These are phyloP conservation scores for Phytophthora uliginosa DNA, from an alignment of 352 stramenopile species.

Conservation along the genomic window DNA sequence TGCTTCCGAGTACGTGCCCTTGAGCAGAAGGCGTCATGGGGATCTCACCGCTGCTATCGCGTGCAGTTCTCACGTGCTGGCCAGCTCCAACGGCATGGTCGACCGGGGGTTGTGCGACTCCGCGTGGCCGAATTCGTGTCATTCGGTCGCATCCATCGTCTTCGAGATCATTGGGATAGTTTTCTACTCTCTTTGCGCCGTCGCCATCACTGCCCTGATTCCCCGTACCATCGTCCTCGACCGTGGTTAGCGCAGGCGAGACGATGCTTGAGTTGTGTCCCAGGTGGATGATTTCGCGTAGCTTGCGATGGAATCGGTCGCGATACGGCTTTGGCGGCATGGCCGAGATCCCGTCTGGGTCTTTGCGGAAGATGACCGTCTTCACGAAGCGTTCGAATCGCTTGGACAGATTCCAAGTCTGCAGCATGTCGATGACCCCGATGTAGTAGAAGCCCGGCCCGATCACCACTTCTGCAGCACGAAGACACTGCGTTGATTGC, in stretches of 20 bases:
- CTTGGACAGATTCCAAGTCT: slow-evolving; percentile 84
- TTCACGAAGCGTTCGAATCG: slow-evolving; percentile 84
- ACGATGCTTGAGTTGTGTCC: slow-evolving; percentile 54
- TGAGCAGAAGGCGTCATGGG: slow-evolving; percentile 31
- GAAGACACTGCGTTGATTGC: slow-evolving; percentile 72
- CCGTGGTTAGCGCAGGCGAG: slow-evolving; percentile 16
- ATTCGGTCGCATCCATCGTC: slow-evolving; percentile 37
- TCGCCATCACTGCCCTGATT: not conserved
- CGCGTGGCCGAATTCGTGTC: slow-evolving; percentile 33
- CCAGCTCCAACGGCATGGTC: not conserved
- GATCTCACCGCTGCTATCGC: slow-evolving; percentile 17
- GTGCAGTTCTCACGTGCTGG: not conserved
- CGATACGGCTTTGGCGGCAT: slow-evolving; percentile 78
- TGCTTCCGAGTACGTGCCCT: slow-evolving; percentile 26
- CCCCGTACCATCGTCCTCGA: slow-evolving; percentile 1
- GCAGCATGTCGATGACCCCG: slow-evolving; percentile 89
- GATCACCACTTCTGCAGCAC: slow-evolving; percentile 81
- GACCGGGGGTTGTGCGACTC: slow-evolving; percentile 19
- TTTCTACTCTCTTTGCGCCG: slow-evolving; percentile 8
- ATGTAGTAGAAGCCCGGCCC: slow-evolving; percentile 90
- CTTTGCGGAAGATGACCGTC: slow-evolving; percentile 66
- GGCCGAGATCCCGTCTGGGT: slow-evolving; percentile 80
- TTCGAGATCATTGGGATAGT: slow-evolving; percentile 12
- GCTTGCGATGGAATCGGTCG: slow-evolving; percentile 73
- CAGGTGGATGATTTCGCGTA: slow-evolving; percentile 83